phyloP scores from a whole-genome alignment of 305 asterid genomes.

The Solanum hybrid region DNA sequence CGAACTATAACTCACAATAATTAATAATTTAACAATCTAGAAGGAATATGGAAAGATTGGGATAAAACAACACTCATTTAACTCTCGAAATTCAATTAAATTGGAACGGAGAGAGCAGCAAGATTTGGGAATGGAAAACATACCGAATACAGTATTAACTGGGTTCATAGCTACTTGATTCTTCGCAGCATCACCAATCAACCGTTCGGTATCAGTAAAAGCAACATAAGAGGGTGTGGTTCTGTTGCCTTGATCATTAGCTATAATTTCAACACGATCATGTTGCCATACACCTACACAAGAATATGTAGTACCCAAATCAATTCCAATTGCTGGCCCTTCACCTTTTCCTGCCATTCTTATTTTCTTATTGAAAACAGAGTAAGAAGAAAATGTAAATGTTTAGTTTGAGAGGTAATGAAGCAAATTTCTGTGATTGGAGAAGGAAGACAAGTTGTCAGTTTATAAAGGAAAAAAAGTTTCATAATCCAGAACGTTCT shows the following conservation, averaged over 20 bases:
- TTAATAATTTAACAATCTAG: background rate
- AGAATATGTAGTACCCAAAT: slow-evolving; percentile 24
- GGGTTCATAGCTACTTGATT: slow-evolving; percentile 30
- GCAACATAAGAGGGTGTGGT: slow-evolving; percentile 29
- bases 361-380: background rate
- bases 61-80: too few species aligned
- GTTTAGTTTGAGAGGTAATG: background rate
- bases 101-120: background rate
- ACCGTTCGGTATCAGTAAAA: slow-evolving; percentile 21
- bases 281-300: slow-evolving; percentile 33
- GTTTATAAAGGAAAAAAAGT: slow-evolving; percentile 2
- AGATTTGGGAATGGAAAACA: background rate
- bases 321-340: slow-evolving; percentile 26
- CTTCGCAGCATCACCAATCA: slow-evolving; percentile 30
- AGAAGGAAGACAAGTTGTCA: background rate
- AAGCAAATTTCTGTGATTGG: background rate
- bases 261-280: slow-evolving; percentile 28
- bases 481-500: slow-evolving; percentile 9
- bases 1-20: background rate
- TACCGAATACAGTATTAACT: slow-evolving; percentile 25
- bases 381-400: background rate
- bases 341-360: slow-evolving; percentile 15
- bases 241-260: slow-evolving; percentile 30
- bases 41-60: background rate
- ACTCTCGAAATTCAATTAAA: background rate